phyloP scores from a whole-genome alignment of 305 asterid genomes.

The Nicotiana rustica region DNA sequence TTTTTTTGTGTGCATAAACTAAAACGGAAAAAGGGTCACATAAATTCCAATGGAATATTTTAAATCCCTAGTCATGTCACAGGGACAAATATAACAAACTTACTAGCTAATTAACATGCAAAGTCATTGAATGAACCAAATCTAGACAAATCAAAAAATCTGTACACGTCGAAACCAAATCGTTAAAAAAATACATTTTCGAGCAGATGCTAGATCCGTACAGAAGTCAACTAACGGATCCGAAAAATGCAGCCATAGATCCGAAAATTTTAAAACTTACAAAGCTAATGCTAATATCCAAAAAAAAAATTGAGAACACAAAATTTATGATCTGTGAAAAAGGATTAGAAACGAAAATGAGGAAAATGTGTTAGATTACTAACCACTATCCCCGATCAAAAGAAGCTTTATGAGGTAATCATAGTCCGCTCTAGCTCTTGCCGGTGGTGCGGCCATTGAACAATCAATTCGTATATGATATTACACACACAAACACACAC shows the following conservation, averaged over 20 bases:
- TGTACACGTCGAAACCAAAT: not conserved
- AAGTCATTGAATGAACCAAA: not conserved
- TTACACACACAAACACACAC: not conserved
- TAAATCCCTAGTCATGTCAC: not conserved
- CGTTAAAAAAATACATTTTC: not conserved
- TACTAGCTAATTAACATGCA: not conserved
- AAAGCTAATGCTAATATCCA: not conserved
- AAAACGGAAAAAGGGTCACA: too few species aligned
- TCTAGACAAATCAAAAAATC: not conserved
- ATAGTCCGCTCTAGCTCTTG: slow-evolving; percentile 43
- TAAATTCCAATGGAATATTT: too few species aligned
- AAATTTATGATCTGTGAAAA: not conserved
- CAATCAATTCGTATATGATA: not conserved
- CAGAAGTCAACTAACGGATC: slow-evolving; percentile 16
- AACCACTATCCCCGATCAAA: slow-evolving; percentile 41
- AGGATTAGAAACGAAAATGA: not conserved
- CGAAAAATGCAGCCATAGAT: slow-evolving; percentile 23
- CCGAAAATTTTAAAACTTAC: not conserved
- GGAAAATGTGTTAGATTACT: not conserved
- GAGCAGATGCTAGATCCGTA: not conserved
- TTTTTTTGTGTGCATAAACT: too few species aligned
- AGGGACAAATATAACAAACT: not conserved
- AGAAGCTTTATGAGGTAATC: slow-evolving; percentile 45
- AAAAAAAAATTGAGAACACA: not conserved
- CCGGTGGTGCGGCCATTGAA: slow-evolving; percentile 43